Conservation (phyloP, 768 basidiomycete genomes). For the Phlegmacium glaucopus region DNA sequence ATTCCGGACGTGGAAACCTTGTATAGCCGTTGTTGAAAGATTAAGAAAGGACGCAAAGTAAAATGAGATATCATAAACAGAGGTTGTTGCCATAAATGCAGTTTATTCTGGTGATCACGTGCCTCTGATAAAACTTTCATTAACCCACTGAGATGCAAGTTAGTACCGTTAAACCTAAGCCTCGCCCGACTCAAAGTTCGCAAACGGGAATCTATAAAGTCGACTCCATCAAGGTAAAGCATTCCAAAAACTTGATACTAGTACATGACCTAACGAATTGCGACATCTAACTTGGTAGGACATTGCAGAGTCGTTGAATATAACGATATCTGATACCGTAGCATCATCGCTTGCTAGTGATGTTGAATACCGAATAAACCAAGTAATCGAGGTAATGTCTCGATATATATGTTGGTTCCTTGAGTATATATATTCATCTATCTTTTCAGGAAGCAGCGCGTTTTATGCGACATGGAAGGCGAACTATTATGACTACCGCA, state of each 20-base stretch:
- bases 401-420: not conserved
- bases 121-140: too few species aligned
- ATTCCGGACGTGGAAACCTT: too few species aligned
- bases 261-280: slow-evolving; percentile 4
- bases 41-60: too few species aligned
- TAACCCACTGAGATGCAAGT: slow-evolving; percentile 10
- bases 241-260: not conserved
- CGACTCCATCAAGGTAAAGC: slow-evolving; percentile 57
- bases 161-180: slow-evolving; percentile 39
- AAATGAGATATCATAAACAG: too few species aligned
- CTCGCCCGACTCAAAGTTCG: slow-evolving; percentile 41
- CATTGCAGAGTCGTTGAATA: slow-evolving; percentile 83
- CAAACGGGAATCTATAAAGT: slow-evolving; percentile 63
- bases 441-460: slow-evolving; percentile 81
- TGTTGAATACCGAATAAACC: slow-evolving; percentile 94
- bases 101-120: too few species aligned
- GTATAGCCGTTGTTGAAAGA: too few species aligned
- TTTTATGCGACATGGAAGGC: slow-evolving; percentile 92
- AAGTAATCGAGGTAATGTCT: slow-evolving; percentile 78
- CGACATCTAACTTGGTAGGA: slow-evolving; percentile 49
- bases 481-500: slow-evolving; percentile 84
- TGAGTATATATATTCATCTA: not conserved
- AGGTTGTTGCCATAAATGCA: too few species aligned
- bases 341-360: slow-evolving; percentile 89
- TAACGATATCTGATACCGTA: slow-evolving; percentile 76